A percentile compares a stretch with the other conserved stretches of the same genome.
Evolutionary conservation across 164 flowering plant genomes (phyloP).

Genomic region (Magnolia officinalis): DNA sequence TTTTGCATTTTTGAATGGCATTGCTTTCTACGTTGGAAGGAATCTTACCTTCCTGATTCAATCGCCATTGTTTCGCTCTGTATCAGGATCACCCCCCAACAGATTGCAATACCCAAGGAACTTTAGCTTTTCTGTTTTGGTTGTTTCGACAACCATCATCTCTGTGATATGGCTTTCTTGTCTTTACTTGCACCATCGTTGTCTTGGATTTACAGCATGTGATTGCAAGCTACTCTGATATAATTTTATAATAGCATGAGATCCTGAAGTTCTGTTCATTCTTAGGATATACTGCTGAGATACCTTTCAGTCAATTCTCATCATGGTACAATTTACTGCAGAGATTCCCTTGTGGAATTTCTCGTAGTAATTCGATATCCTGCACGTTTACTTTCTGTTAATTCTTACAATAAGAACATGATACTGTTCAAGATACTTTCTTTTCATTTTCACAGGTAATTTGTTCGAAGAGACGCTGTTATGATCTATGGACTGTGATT

Average conservation of each 20-base stretch:
- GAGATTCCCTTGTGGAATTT: too few species aligned
- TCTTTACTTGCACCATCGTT: neutral
- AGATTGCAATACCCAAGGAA: slow-evolving; percentile 11
- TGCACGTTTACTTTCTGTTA: too few species aligned
- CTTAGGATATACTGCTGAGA: neutral
- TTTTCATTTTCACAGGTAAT: too few species aligned
- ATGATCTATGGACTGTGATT: too few species aligned
- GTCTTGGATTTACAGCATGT: neutral
- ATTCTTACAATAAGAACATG: too few species aligned
- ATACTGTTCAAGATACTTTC: too few species aligned
- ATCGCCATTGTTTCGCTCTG: neutral
- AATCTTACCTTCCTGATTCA: neutral
- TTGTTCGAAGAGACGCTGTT: too few species aligned
- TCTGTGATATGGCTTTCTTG: neutral
- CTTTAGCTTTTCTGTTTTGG: slow-evolving; percentile 1
- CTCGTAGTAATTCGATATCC: too few species aligned
- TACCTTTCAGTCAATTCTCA: neutral
- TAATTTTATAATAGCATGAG: too few species aligned
- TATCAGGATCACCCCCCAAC: slow-evolving; percentile 10
- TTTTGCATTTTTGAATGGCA: neutral
- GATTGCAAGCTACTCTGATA: neutral
- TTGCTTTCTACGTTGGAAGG: neutral
- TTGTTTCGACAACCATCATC: slow-evolving; percentile 5
- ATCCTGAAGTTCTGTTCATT: neutral
- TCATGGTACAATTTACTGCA: neutral